Conservation (phyloP, 108 stramenopile genomes). For the Aureococcus anophagefferens region DNA sequence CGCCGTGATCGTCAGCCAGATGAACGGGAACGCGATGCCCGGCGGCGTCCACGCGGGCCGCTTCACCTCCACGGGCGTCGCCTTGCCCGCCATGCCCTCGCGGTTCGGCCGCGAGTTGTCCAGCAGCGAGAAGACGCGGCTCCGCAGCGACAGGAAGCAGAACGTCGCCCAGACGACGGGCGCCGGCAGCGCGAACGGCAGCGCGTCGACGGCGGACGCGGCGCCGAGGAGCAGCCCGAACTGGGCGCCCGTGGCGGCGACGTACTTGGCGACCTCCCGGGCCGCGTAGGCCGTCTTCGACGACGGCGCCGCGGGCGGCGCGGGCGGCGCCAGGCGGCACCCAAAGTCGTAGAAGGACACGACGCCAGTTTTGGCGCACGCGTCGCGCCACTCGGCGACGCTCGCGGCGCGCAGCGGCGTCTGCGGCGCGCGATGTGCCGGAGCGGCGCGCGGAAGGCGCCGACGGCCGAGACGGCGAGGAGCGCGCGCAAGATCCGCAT, state of each 20-base stretch:
- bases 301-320: background rate
- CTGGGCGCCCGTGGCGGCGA: background rate
- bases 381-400: background rate
- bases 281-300: background rate
- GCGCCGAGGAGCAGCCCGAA: background rate
- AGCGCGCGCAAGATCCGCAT: too few species aligned
- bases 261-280: too few species aligned
- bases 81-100: conserved; percentile 10
- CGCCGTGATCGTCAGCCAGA: conserved; percentile 80
- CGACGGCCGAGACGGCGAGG: too few species aligned
- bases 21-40: conserved; percentile 76
- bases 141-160: conserved; percentile 30
- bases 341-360: background rate
- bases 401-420: too few species aligned
- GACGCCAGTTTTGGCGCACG: background rate
- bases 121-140: conserved; percentile 44
- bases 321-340: background rate
- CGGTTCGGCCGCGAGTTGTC: conserved; percentile 51
- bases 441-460: too few species aligned
- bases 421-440: too few species aligned
- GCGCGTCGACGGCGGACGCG: background rate
- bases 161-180: conserved; percentile 18
- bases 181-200: background rate
- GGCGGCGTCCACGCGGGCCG: conserved; percentile 64
- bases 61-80: conserved; percentile 39